Base-by-base conservation (phyloP, 805 yeast species). In the Saturnispora galanensis region DNA sequence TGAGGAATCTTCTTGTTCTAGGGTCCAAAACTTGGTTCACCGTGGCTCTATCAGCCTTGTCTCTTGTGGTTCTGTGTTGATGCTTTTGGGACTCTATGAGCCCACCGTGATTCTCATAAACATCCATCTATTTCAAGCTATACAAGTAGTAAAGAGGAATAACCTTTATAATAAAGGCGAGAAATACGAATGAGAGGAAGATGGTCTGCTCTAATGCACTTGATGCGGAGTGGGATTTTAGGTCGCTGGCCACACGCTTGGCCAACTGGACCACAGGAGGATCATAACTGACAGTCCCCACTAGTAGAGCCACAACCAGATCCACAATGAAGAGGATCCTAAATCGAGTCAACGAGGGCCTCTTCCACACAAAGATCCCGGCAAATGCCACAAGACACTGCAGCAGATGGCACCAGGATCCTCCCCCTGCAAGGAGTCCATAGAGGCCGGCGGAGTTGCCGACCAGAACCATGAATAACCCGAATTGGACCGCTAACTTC, bases 11-110 rank as follows among this genome's bases (percentile, higher is more conserved):
- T 67, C 89, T 71, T 0, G 99, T 93, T 50, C 97, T 73, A 4
- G 97, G 97, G 62, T 93, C 99, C 47, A 93, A 66, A 2, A 93
- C 98, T 61, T 89, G 96, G 57, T 93, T 97, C 12, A 88, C 95
- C 0, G 99, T 93, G 2, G 98, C 98, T 44, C 98, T 70, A 55
- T 93, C 88, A 1, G 97, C 80, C 55, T 88, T 79, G 64, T 90
- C 98, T 52, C 78, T 80, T 43, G 77, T 75, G 0, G 73, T 69
- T 52, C 81, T 76, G 41, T 78, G 79, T 41, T 38, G 46, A 17
- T 43, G 46, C 18, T 38, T 32, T 16, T 43, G 46, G 18, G 34
- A 18, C 29, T 43, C 41, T 16, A 43, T 43, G 18, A 43, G 45
- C 15, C 41, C 36, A 8, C 37, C 40, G n/a, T 30, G 31, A 17